Evolutionary conservation across 371 early-diverging fungal genomes (phyloP).

Genomic region (Fennellomyces sp.): DNA sequence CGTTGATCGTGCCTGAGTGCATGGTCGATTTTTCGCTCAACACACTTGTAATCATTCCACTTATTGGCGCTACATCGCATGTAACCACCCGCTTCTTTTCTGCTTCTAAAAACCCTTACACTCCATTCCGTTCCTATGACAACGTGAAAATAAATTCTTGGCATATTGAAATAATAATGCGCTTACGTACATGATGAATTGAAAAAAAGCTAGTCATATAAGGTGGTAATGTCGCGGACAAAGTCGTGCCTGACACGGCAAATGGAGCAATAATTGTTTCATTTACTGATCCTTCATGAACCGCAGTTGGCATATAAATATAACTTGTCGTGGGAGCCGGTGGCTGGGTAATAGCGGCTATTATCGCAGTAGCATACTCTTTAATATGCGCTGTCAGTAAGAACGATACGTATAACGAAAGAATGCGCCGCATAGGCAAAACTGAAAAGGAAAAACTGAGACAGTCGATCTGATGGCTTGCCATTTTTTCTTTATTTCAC

Average conservation of each 20-base stretch:
- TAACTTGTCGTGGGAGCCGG: no score
- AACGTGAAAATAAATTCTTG: no score
- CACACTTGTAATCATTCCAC: background rate
- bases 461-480: background rate
- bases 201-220: background rate
- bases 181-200: constrained; percentile 1
- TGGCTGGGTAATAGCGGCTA: no score
- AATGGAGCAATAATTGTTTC: constrained; percentile 3
- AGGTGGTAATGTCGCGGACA: background rate
- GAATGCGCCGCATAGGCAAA: background rate
- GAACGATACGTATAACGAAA: background rate
- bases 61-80: no score
- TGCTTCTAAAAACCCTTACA: background rate
- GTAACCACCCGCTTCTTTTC: no score
- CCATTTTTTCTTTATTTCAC: background rate
- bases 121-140: background rate
- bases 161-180: no score
- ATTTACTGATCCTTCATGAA: background rate
- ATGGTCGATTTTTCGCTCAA: background rate
- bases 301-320: no score
- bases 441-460: no score
- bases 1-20: background rate
- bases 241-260: constrained; percentile 1
- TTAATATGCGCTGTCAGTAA: background rate
- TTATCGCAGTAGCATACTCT: background rate